These are phyloP conservation scores for Colletotrichum tamarilloi DNA, from an alignment of 2,329 filamentous ascomycete species.

Conservation along the genomic window DNA sequence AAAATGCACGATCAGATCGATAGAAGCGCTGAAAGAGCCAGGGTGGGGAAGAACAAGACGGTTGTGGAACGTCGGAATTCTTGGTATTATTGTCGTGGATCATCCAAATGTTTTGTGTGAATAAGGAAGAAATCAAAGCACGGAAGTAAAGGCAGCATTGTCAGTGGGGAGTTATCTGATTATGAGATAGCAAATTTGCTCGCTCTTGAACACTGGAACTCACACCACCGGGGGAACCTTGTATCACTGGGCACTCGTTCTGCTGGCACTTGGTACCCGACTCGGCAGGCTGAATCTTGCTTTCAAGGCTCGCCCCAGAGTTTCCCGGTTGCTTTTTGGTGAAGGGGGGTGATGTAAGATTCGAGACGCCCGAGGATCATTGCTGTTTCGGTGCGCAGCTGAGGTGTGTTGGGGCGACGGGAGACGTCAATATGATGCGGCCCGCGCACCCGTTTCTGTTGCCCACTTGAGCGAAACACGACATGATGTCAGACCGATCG, in stretches of 20 bases:
- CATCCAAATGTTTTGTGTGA: background rate
- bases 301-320: background rate
- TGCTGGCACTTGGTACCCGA: conserved; percentile 14
- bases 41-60: background rate
- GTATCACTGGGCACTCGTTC: background rate
- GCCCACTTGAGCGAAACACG: conserved; percentile 14
- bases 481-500: conserved; percentile 29
- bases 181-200: conserved; percentile 7
- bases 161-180: background rate
- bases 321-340: background rate
- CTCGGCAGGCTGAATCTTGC: conserved; percentile 28
- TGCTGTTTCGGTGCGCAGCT: background rate
- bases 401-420: conserved; percentile 21
- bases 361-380: conserved; percentile 13
- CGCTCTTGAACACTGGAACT: background rate
- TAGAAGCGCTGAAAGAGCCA: background rate
- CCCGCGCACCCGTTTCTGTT: conserved; percentile 3
- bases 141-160: background rate
- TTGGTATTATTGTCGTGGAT: conserved; percentile 2
- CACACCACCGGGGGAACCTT: background rate
- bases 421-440: conserved; percentile 33
- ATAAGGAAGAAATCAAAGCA: background rate
- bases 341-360: conserved; percentile 26
- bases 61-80: background rate
- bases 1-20: conserved; percentile 3